Evolutionary conservation across 495 filamentous ascomycete genomes (phyloP).

Genomic region (Neurospora sp.): DNA sequence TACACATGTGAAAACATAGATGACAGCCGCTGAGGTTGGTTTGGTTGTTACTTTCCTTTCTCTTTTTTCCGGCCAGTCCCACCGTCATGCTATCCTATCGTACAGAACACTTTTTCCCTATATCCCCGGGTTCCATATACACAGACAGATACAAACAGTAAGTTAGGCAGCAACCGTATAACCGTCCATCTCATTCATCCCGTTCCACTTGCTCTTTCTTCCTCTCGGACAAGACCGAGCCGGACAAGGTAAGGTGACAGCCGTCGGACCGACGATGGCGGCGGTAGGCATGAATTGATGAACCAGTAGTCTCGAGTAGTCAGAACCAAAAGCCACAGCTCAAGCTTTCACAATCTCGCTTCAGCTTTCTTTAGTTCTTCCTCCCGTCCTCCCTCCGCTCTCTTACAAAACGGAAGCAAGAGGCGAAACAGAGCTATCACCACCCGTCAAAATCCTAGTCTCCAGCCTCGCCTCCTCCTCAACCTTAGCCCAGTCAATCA

Average conservation of each 20-base stretch:
- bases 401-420: not conserved
- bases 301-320: not conserved
- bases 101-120: not conserved
- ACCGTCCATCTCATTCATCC: not conserved
- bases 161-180: not conserved
- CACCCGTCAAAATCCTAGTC: constrained; percentile 1
- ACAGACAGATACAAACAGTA: not conserved
- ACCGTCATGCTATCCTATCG: not conserved
- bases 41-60: not conserved
- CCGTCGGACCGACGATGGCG: not conserved
- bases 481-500: constrained; percentile 78
- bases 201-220: no score
- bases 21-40: not conserved
- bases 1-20: not conserved
- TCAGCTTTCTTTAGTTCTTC: not conserved
- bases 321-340: not conserved
- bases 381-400: not conserved
- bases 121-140: not conserved
- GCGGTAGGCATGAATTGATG: not conserved
- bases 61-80: not conserved
- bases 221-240: not conserved
- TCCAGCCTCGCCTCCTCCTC: constrained; percentile 15
- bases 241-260: not conserved
- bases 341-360: not conserved
- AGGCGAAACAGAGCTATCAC: not conserved